Conservation (phyloP, 495 filamentous ascomycete species). For the Aspergillus sclerotiicarbonarius region DNA sequence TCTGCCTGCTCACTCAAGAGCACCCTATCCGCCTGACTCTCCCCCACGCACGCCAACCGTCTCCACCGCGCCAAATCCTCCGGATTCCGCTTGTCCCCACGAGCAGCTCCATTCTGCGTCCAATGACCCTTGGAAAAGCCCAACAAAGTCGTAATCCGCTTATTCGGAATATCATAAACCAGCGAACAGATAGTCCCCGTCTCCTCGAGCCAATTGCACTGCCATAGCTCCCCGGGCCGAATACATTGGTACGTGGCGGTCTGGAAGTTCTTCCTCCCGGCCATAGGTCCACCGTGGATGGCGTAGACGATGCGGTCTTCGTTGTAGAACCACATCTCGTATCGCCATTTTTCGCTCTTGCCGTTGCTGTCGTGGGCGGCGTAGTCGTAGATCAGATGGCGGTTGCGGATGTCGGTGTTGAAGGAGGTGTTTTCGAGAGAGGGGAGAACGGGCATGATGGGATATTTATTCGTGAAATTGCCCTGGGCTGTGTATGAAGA, state of each 20-base stretch:
- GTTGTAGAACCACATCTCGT: conserved; percentile 46
- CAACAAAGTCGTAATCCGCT: conserved; percentile 33
- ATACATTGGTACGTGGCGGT: conserved; percentile 40
- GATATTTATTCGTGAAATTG: no score
- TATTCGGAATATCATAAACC: conserved; percentile 34
- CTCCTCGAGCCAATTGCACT: conserved; percentile 43
- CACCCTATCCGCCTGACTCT: conserved; percentile 30
- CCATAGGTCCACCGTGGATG: conserved; percentile 44
- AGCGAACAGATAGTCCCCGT: conserved; percentile 41
- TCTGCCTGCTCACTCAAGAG: conserved; percentile 41
- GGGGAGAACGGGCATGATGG: conserved; percentile 25
- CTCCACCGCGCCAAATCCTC: conserved; percentile 35
- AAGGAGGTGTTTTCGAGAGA: conserved; percentile 28
- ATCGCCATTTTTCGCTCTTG: conserved; percentile 41
- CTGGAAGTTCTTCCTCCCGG: conserved; percentile 38
- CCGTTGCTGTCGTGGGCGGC: conserved; percentile 25
- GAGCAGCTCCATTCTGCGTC: conserved; percentile 31
- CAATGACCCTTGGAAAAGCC: conserved; percentile 41
- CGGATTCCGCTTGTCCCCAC: conserved; percentile 38
- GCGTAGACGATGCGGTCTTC: conserved; percentile 40
- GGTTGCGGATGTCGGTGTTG: conserved; percentile 34
- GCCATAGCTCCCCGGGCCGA: conserved; percentile 36
- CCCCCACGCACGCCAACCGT: conserved; percentile 30
- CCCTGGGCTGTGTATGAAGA: no score
- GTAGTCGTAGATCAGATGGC: conserved; percentile 45